These are phyloP conservation scores for Calonectria henricotiae DNA, from an alignment of 2,329 filamentous ascomycete species.

Conservation along the genomic window DNA sequence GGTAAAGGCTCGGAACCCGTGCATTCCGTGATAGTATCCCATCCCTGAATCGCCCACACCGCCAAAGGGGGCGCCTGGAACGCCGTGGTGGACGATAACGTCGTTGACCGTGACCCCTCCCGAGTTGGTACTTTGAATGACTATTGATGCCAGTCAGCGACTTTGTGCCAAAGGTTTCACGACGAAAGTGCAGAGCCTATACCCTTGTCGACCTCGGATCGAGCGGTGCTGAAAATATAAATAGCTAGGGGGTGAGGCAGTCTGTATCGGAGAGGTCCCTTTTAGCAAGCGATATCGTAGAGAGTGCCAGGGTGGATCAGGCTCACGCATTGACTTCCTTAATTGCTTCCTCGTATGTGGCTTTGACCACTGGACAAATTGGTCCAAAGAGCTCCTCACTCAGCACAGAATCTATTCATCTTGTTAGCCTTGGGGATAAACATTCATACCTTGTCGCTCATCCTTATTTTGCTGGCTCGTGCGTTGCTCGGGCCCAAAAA, in stretches of 20 bases:
- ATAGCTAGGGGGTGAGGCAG: constrained; percentile 32
- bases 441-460: not conserved
- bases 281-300: not conserved
- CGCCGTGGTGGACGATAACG: constrained; percentile 58
- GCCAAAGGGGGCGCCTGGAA: constrained; percentile 63
- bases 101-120: constrained; percentile 67
- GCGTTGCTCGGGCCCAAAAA: not conserved
- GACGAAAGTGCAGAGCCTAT: not conserved
- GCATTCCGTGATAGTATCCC: constrained; percentile 63
- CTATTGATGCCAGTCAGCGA: not conserved
- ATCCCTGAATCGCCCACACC: constrained; percentile 64
- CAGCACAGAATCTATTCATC: constrained; percentile 57
- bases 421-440: not conserved
- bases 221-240: constrained; percentile 29
- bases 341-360: constrained; percentile 27
- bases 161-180: constrained; percentile 41
- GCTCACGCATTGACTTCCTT: constrained; percentile 1
- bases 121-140: constrained; percentile 52
- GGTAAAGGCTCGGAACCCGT: constrained; percentile 59
- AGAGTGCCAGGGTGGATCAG: not conserved
- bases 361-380: constrained; percentile 34
- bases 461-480: not conserved
- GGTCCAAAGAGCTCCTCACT: constrained; percentile 60
- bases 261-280: not conserved
- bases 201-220: constrained; percentile 1